Percentiles rank a stretch among this genome's conserved stretches.
phyloP scores from a whole-genome alignment of 441 rosid species.

The Lepidium campestre region DNA sequence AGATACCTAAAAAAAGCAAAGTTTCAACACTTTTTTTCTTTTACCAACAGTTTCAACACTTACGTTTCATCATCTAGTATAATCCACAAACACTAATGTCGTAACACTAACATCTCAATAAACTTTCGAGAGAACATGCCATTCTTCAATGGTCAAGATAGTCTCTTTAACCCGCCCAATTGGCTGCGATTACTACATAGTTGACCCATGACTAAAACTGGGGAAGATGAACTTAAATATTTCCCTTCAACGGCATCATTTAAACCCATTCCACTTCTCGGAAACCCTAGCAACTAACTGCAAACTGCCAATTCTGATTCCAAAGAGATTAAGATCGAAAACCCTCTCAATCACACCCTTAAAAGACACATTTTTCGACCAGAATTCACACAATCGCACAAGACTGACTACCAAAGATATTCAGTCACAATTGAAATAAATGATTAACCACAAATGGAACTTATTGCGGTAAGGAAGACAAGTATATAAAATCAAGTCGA shows the following conservation, averaged over 20 bases:
- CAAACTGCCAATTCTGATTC: background rate
- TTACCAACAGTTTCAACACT: background rate
- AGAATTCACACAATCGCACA: background rate
- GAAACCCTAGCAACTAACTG: constrained; percentile 1
- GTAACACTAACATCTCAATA: background rate
- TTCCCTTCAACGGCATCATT: background rate
- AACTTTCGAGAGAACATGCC: background rate
- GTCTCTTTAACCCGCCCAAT: background rate
- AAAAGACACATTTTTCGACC: background rate
- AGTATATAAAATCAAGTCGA: background rate
- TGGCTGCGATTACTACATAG: background rate
- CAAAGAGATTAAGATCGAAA: background rate
- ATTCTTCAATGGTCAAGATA: background rate
- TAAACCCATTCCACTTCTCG: background rate
- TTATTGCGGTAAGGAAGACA: background rate
- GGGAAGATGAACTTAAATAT: background rate
- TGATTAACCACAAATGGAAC: background rate
- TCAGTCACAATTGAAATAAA: background rate
- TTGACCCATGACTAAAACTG: background rate
- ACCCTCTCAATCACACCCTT: background rate
- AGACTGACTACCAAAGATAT: background rate
- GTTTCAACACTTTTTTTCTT: background rate
- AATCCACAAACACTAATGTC: background rate
- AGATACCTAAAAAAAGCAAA: constrained; percentile 50
- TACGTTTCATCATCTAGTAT: background rate